Conservation (phyloP, 192 early-diverging fungal species). For the Geosiphon pyriformis region DNA sequence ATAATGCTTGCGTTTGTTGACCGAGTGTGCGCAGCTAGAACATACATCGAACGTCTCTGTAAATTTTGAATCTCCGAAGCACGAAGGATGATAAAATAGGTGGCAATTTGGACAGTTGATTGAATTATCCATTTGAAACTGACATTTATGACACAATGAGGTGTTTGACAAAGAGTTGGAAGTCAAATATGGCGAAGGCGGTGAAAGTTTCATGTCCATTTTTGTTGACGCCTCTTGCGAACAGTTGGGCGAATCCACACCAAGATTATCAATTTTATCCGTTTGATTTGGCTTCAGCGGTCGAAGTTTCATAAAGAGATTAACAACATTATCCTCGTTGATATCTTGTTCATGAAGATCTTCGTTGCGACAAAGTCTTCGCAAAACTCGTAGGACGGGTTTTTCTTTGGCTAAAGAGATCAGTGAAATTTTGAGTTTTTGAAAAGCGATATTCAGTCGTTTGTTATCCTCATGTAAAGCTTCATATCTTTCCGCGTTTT, state of each 20-base stretch:
- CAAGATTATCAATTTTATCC: not conserved
- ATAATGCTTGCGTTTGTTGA: not conserved
- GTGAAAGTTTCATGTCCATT: not conserved
- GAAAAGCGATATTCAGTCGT: conserved; percentile 6
- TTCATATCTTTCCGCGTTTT: not conserved
- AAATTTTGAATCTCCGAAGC: not conserved
- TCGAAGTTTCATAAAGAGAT: conserved; percentile 10
- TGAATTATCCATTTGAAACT: not conserved
- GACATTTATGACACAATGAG: not conserved
- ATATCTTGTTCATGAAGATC: conserved; percentile 15
- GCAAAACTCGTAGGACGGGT: conserved; percentile 12
- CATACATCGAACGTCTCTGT: not conserved
- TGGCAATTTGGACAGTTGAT: not conserved
- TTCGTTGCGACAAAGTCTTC: conserved; percentile 5
- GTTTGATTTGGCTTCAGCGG: too few relatives aligned
- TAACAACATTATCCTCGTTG: not conserved
- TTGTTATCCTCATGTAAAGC: conserved; percentile 9
- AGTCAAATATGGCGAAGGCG: not conserved
- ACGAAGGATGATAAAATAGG: not conserved
- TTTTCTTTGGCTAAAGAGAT: conserved; percentile 9
- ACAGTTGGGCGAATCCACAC: not conserved
- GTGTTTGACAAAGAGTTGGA: not conserved
- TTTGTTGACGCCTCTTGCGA: not conserved
- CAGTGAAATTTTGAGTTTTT: conserved; percentile 7
- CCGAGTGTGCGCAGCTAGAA: not conserved